Evolutionary conservation across 108 stramenopile species (phyloP), one percentile per base, ranked within the genome.

Genomic region (Chaetoceros tenuissimus): DNA sequence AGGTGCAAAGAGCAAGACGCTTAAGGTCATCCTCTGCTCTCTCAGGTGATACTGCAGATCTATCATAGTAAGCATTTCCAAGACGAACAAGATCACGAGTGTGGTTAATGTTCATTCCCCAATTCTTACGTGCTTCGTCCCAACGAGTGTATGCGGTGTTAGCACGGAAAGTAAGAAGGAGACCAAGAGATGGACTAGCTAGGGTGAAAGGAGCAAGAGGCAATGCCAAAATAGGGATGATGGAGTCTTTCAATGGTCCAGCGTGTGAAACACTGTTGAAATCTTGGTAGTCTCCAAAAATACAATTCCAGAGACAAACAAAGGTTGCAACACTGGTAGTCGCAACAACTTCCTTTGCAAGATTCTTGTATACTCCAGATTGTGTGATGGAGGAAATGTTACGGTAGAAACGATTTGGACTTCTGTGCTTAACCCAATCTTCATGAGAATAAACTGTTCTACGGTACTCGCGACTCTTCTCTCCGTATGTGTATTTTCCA

Each of bases 111-210:
- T 82, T 87, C 59, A 80, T 74, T 49, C 85, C 85, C 85, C 85
- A 87, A 55, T 78, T 79, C 62, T 87, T 87, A 51, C 85, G 81
- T 43, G 85, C 85, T 70, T 87, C 85, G 67, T 87, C 85, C 85
- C 85, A 87, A 25, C 85, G 58, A 27, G 63, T 63, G 45, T 69
- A 69, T 3, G 73, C 59, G 0, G 64, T 63, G 45, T 74, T 69
- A 22, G 68, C 64, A 2, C 68, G 68, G 22, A 55, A 20, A 16
- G 31, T 49, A 3, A 49, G 69, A 45, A 87, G 63, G 19, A 87
- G 71, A 47, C 85, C 81, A 34, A 87, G 65, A 3, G 80, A 83
- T 22, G 85, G 75, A 50, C 72, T 71, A 21, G 80, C 34, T 45
- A 83, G 45, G 7, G 85, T 81, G 48, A 83, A 87, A n/a, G 74